phyloP scores from a whole-genome alignment of 352 stramenopile species.

The Phytophthora boehmeriae region DNA sequence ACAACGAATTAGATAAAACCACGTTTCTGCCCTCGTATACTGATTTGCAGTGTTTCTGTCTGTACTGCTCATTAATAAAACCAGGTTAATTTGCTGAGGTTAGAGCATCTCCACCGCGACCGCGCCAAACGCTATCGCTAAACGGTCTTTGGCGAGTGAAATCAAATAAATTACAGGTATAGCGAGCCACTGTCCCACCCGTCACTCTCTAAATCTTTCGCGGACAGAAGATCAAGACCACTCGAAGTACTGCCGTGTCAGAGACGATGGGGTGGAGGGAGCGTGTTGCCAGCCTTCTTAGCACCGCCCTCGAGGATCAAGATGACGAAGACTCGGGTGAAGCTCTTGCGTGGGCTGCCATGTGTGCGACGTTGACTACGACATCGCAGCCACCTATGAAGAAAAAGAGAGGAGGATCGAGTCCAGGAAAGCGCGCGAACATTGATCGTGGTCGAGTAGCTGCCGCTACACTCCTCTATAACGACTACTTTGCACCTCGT shows the following conservation, averaged over 20 bases:
- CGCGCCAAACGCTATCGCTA: neutral
- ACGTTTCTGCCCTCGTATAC: no score
- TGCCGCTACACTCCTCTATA: slow-evolving; percentile 3
- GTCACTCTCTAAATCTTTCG: no score
- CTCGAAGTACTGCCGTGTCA: no score
- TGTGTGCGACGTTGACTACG: neutral
- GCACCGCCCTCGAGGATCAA: neutral
- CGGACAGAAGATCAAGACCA: no score
- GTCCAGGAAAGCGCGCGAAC: no score
- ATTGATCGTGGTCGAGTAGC: neutral
- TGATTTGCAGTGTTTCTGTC: no score
- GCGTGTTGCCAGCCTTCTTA: neutral
- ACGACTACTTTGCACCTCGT: slow-evolving; percentile 10
- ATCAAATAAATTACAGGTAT: neutral
- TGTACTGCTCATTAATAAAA: no score
- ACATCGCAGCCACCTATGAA: neutral
- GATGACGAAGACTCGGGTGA: neutral
- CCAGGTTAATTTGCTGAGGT: no score
- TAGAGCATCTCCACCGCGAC: neutral
- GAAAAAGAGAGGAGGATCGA: neutral
- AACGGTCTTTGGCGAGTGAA: neutral
- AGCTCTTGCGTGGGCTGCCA: neutral
- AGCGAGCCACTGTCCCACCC: neutral
- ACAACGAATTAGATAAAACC: no score
- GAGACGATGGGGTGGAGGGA: no score